Evolutionary conservation across 2,329 filamentous ascomycete species (phyloP), one percentile per base, ranked within the genome.

Genomic region (Xylariaceae sp.): DNA sequence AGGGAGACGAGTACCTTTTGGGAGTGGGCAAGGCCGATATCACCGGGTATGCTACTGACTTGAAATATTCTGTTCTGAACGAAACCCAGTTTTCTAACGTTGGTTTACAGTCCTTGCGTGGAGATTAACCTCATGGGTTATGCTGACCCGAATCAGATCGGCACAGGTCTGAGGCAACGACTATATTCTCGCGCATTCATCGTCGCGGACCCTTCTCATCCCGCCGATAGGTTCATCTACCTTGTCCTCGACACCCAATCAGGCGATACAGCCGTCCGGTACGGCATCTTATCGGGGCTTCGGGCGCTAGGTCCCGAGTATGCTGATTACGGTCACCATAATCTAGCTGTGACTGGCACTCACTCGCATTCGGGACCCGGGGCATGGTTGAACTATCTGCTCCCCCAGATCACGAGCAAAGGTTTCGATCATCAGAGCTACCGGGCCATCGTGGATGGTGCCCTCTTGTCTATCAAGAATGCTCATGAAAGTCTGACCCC

Each of bases 41-140:
- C 64, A 86, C 83, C 0, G 82, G 70, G 63, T 70, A 57, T 59
- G 67, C 37, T 36, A 16, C 16, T 37, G 21, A 46, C n/a, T n/a
- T 31, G 9, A 29, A 34, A 17, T 24, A 33, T 45, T 24, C 14
- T n/a, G 4, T 8, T 2, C 37, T 9, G 2, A 21, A 12, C 17
- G 21, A 21, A 11, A 19, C 26, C 16, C 14, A 26, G 12, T 21
- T n/a, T 19, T 17, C 50, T 60, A 16, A 61, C 39, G 6, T 33
- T 26, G 8, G 40, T 43, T 33, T 21, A 21, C 19, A 70, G 90
- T 2, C 92, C 92, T 0, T 91, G 96, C 11, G 92, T 96, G 19
- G 92, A 97, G 73, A 84, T 97, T 69, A 92, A 92, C 67, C 83
- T 97, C 71, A 95, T 94, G 82, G 93, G 93, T 60, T 97, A 97